Evolutionary conservation across 805 yeast species (phyloP).

Genomic region (Wickerhamomyces chambardii): DNA sequence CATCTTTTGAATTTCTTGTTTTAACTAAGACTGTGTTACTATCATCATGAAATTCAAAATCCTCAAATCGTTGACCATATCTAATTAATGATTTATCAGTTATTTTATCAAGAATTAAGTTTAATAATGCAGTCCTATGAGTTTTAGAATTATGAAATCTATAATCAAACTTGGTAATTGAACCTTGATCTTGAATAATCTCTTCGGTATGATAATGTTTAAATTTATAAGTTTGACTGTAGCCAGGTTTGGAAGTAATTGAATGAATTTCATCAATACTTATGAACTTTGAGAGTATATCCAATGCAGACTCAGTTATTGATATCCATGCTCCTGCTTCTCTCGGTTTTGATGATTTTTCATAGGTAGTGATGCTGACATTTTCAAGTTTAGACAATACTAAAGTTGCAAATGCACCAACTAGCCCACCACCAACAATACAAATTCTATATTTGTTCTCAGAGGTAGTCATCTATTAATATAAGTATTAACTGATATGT

Average conservation of each 20-base stretch:
- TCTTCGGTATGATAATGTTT: not conserved
- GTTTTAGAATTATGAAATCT: not conserved
- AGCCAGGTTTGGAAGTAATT: not conserved
- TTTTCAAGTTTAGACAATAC: not conserved
- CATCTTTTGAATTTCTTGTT: not conserved
- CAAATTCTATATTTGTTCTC: not conserved
- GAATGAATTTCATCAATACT: not conserved
- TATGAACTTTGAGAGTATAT: not conserved
- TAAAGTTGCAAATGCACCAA: slow-evolving; percentile 1
- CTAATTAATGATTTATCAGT: not conserved
- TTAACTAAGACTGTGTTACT: not conserved
- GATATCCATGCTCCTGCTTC: slow-evolving; percentile 2
- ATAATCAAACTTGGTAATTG: too few species aligned
- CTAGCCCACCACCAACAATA: slow-evolving; percentile 1
- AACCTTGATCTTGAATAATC: not conserved
- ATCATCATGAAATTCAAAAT: not conserved
- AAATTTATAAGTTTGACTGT: too few species aligned
- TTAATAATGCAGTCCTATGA: not conserved
- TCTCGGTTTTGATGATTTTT: not conserved
- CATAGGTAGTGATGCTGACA: not conserved
- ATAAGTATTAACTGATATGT: too few species aligned
- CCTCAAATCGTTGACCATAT: not conserved
- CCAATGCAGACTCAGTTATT: not conserved
- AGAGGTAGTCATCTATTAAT: too few species aligned
- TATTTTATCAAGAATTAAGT: not conserved